phyloP scores from a whole-genome alignment of 768 basidiomycete genomes.

The Mycena olivaceomarginata region DNA sequence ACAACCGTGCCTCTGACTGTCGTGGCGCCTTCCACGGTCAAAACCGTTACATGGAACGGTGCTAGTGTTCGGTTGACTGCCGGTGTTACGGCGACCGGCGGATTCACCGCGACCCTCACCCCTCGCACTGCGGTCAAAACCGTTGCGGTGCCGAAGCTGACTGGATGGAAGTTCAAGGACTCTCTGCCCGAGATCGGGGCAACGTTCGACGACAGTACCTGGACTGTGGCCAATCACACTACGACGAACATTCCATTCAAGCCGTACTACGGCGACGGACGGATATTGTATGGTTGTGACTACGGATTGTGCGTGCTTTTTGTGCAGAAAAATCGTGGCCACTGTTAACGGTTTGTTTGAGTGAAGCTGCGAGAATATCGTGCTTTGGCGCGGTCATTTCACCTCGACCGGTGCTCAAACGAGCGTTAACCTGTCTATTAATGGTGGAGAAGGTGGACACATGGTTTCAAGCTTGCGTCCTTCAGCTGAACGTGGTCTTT shows the following conservation, averaged over 20 bases:
- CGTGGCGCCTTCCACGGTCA: constrained; percentile 74
- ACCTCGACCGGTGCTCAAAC: constrained; percentile 74
- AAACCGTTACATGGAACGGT: constrained; percentile 85
- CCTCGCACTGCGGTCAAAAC: constrained; percentile 51
- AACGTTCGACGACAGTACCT: constrained; percentile 76
- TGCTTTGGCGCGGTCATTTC: constrained; percentile 91
- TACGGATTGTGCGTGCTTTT: constrained; percentile 83
- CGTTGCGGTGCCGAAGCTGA: constrained; percentile 69
- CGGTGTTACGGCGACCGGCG: constrained; percentile 60
- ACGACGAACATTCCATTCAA: constrained; percentile 83
- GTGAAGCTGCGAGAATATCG: constrained; percentile 85
- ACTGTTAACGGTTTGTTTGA: neutral
- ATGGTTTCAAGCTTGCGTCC: neutral
- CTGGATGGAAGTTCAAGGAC: constrained; percentile 85
- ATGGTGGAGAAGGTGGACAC: constrained; percentile 83
- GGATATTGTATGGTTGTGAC: constrained; percentile 90
- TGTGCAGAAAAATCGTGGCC: constrained; percentile 19
- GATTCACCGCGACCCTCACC: constrained; percentile 70
- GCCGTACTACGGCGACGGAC: constrained; percentile 84
- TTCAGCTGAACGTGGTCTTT: constrained; percentile 13
- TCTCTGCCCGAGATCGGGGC: constrained; percentile 82
- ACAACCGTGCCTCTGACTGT: constrained; percentile 74
- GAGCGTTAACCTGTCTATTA: constrained; percentile 85
- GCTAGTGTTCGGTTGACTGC: constrained; percentile 55
- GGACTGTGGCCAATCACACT: constrained; percentile 83